phyloP scores from a whole-genome alignment of 345 rosid species.

The Ceriops decandra region DNA sequence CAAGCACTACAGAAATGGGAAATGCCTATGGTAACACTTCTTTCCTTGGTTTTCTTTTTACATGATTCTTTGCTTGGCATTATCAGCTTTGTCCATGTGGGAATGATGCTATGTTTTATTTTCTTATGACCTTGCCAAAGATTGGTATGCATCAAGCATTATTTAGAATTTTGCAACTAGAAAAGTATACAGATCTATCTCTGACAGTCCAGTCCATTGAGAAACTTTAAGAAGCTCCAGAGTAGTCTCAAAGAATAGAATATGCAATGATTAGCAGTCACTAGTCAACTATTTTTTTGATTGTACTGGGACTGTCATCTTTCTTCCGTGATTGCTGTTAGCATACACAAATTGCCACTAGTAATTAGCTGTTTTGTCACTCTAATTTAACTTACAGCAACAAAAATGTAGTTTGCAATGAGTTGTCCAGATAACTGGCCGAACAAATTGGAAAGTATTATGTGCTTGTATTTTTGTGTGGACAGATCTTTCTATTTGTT shows the following conservation, averaged over 20 bases:
- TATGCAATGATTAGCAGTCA: no score
- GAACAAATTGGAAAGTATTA: no score
- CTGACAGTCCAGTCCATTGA: no score
- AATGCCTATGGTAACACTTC: conserved; percentile 87
- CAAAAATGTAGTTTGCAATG: neutral
- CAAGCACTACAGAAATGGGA: conserved; percentile 88
- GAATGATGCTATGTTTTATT: neutral
- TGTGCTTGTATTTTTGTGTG: no score
- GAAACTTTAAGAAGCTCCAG: no score
- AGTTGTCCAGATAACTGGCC: neutral
- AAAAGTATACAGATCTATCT: no score
- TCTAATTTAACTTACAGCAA: neutral
- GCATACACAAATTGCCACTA: neutral
- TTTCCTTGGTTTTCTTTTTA: conserved; percentile 11
- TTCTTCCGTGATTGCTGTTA: no score
- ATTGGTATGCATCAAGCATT: neutral
- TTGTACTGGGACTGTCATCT: no score
- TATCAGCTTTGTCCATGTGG: neutral
- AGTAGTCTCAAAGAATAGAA: no score
- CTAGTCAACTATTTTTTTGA: no score
- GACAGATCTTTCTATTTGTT: neutral
- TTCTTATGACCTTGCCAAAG: neutral
- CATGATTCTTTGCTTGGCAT: neutral
- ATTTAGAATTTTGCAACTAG: no score
- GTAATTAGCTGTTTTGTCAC: neutral